Evolutionary conservation across 148 eudicot species (phyloP).

Genomic region (Rhododendron vialii): DNA sequence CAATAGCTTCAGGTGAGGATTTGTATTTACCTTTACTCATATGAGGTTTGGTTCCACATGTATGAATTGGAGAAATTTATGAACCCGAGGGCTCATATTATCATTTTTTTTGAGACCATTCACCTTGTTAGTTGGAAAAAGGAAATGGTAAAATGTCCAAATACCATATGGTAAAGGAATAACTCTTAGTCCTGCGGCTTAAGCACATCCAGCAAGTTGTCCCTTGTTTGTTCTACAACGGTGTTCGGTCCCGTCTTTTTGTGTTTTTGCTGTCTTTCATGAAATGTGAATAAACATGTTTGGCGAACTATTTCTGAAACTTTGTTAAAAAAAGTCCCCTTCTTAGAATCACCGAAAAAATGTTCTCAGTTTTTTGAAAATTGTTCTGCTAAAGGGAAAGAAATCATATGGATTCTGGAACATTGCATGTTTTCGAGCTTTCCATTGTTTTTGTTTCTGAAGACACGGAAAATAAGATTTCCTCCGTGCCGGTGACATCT

Average conservation of each 20-base stretch:
- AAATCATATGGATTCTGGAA: too few relatives aligned
- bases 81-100: background rate
- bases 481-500: background rate
- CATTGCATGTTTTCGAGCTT: background rate
- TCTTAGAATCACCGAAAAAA: background rate
- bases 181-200: background rate
- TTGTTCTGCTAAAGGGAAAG: background rate
- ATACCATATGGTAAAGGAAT: background rate
- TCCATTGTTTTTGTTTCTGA: background rate
- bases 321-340: background rate
- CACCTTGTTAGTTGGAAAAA: background rate
- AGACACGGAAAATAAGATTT: background rate
- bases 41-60: background rate
- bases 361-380: background rate
- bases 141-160: background rate
- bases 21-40: background rate
- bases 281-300: background rate
- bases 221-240: background rate
- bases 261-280: background rate
- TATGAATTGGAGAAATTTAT: background rate
- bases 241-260: background rate
- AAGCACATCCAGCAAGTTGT: background rate
- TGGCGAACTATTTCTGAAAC: background rate
- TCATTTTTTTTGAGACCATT: background rate
- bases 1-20: conserved; percentile 69